These are phyloP conservation scores for Lophiotrema nucula DNA, from an alignment of 495 filamentous ascomycete genomes.

Conservation along the genomic window DNA sequence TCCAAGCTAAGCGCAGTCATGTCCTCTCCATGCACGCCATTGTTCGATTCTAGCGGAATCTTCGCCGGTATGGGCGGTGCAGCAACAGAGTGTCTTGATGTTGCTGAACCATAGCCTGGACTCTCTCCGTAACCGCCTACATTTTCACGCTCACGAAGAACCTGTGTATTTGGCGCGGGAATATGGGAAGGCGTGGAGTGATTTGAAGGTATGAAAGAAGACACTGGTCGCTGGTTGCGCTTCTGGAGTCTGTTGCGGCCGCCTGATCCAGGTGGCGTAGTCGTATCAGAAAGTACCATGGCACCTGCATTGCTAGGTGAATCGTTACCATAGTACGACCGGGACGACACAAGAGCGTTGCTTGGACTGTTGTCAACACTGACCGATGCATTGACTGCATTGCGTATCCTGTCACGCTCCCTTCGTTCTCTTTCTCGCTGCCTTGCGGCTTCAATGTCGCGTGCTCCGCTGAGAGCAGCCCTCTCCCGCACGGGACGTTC, in stretches of 20 bases:
- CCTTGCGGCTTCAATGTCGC: constrained; percentile 27
- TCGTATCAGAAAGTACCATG: constrained; percentile 6
- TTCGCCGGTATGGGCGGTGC: constrained; percentile 74
- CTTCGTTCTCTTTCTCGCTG: constrained; percentile 20
- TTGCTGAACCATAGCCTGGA: constrained; percentile 15
- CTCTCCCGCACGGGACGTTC: constrained; percentile 47
- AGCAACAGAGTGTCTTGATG: constrained; percentile 32
- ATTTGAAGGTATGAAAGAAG: constrained; percentile 8
- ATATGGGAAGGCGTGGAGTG: constrained; percentile 13
- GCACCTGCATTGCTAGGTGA: constrained; percentile 9
- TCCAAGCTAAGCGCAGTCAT: constrained; percentile 73
- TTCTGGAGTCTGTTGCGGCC: constrained; percentile 64
- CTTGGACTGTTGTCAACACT: constrained; percentile 12
- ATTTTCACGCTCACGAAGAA: constrained; percentile 30
- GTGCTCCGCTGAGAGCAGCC: constrained; percentile 20
- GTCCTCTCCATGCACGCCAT: constrained; percentile 42
- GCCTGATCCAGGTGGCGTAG: constrained; percentile 30
- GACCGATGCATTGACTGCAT: constrained; percentile 13
- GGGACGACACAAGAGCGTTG: constrained; percentile 24
- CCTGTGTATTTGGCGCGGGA: constrained; percentile 13
- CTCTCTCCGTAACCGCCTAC: constrained; percentile 17
- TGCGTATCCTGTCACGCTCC: constrained; percentile 25
- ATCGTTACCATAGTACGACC: constrained; percentile 7
- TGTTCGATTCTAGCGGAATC: constrained; percentile 55
- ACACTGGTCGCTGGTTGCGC: constrained; percentile 31